Evolutionary conservation across 371 early-diverging fungal species (phyloP).

Genomic region (Saksenaea oblongispora): DNA sequence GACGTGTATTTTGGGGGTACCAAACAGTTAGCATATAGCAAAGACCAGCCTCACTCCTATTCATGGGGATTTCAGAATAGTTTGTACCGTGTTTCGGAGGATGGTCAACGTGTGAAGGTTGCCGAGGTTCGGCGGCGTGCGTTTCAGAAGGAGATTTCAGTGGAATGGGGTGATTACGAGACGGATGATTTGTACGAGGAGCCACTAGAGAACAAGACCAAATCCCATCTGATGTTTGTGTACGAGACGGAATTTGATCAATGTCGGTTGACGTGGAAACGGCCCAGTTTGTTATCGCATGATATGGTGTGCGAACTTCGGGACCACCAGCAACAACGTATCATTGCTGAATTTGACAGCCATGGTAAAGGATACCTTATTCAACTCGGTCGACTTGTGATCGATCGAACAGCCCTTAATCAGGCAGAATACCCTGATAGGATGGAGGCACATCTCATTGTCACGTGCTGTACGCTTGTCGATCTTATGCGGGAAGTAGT

Average conservation of each 20-base stretch:
- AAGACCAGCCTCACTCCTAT: constrained; percentile 50
- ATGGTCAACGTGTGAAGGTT: constrained; percentile 19
- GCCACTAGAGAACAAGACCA: constrained; percentile 32
- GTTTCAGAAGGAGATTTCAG: constrained; percentile 44
- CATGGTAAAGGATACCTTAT: constrained; percentile 51
- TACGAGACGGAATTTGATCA: constrained; percentile 42
- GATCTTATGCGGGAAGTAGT: constrained; percentile 54
- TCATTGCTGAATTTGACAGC: constrained; percentile 49
- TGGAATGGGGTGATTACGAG: constrained; percentile 35
- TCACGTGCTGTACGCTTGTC: constrained; percentile 49
- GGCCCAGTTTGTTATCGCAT: constrained; percentile 43
- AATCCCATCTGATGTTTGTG: constrained; percentile 39
- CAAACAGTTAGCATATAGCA: constrained; percentile 36
- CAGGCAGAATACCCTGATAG: constrained; percentile 28
- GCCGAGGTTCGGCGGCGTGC: constrained; percentile 46
- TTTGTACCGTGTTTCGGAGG: constrained; percentile 23
- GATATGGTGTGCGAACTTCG: constrained; percentile 41
- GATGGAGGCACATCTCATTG: constrained; percentile 37
- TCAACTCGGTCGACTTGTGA: constrained; percentile 35
- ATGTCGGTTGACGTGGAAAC: constrained; percentile 38
- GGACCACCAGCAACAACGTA: constrained; percentile 11
- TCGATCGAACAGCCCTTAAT: constrained; percentile 30
- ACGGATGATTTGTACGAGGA: constrained; percentile 4
- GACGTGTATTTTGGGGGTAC: constrained; percentile 36
- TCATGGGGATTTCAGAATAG: constrained; percentile 57